Evolutionary conservation across 148 eudicot species (phyloP), one percentile per base, ranked within the genome.

Genomic region (Drosera capensis): DNA sequence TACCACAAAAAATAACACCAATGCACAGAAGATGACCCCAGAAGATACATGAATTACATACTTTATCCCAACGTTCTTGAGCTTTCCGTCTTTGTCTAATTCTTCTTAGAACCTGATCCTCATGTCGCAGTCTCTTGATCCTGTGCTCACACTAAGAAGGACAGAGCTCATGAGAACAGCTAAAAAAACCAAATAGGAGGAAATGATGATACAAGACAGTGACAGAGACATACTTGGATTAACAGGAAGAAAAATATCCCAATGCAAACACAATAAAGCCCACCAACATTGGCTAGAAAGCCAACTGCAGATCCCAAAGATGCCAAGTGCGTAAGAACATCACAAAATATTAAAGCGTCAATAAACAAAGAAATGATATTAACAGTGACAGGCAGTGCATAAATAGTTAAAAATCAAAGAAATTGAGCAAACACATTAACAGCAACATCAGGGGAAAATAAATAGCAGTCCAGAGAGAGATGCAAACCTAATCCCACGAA

Each of bases 231-330:
- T 77, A 88, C 96, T 71, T 88, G 94, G 25, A 83, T 71, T 79
- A 83, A 55, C 25, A 83, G 46, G 71, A 63, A 88, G 81, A 40
- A 40, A 60, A 83, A 88, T 41, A 88, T 74, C 60, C 80, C 86
- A 40, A 83, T 64, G 61, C 96, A 77, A 40, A 83, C 50, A 77
- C 96, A 83, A 54, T 70, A 83, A 41, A 88, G 79, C 60, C 94
- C 97, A 57, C 93, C 92, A 46, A 88, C 58, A 67, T 88, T 77
- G 9, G 95, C 97, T 52, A 84, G 95, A 55, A 88, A 88, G 79
- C 87, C 61, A 70, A 88, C 97, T 84, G 86, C 86, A 75, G 37
- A 60, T 59, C 62, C 58, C 58, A 39, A 42, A 58, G 55, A 68
- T 63, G n/a, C n/a, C 53, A 52, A 31, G 44, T 14, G 52, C 46